Conservation (phyloP, 2,329 filamentous ascomycete genomes). For the Arthrobotrys sinensis region DNA sequence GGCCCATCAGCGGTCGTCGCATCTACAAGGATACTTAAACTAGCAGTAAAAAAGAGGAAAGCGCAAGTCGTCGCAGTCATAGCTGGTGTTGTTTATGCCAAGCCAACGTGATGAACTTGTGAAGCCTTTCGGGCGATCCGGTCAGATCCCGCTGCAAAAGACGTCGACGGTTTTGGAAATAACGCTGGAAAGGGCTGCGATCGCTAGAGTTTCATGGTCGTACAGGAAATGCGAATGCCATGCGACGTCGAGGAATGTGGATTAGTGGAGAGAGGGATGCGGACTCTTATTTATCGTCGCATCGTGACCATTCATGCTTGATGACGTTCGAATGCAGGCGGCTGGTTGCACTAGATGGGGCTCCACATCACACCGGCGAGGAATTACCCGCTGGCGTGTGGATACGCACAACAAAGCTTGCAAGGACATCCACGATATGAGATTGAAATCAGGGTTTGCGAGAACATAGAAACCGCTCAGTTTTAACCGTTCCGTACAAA, state of each 20-base stretch:
- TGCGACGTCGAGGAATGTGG: conserved; percentile 19
- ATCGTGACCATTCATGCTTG: conserved; percentile 39
- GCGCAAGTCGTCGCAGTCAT: conserved; percentile 18
- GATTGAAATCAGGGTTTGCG: conserved; percentile 9
- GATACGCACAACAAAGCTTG: not conserved
- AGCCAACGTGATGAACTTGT: conserved; percentile 11
- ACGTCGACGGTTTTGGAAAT: conserved; percentile 3
- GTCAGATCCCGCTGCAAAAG: not conserved
- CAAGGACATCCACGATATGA: not conserved
- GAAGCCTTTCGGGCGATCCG: conserved; percentile 5
- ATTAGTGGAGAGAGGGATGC: not conserved
- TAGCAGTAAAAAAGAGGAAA: not conserved
- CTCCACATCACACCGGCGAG: conserved; percentile 33
- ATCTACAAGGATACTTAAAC: conserved; percentile 16
- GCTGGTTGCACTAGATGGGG: conserved; percentile 29
- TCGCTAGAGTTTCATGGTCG: conserved; percentile 22
- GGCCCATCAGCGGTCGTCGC: conserved; percentile 3
- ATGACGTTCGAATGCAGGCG: conserved; percentile 50
- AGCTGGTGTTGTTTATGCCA: conserved; percentile 25
- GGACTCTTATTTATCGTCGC: conserved; percentile 23
- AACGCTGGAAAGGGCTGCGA: not conserved
- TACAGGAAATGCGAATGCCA: conserved; percentile 19
- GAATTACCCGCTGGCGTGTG: conserved; percentile 12
- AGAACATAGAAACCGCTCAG: conserved; percentile 41
- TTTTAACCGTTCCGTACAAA: conserved; percentile 57